Conservation (phyloP, 2,329 filamentous ascomycete species). For the Endoconidiophora laricicola region DNA sequence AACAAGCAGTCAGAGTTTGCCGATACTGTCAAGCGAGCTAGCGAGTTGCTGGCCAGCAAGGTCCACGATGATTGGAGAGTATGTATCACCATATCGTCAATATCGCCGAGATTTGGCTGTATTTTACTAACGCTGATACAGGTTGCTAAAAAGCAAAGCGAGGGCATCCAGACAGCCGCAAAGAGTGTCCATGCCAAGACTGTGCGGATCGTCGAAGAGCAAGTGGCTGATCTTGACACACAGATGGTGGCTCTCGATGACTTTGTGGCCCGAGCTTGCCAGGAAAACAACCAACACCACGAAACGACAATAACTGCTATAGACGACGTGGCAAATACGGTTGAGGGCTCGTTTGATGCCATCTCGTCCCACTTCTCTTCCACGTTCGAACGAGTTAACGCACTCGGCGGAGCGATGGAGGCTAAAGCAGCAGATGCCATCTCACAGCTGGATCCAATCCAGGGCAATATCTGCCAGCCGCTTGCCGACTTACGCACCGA, state of each 20-base stretch:
- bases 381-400: constrained; percentile 49
- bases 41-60: constrained; percentile 62
- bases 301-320: constrained; percentile 51
- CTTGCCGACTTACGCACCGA: constrained; percentile 53
- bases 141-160: constrained; percentile 62
- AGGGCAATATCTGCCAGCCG: constrained; percentile 45
- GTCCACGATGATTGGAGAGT: constrained; percentile 77
- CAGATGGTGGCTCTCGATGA: constrained; percentile 85
- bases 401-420: constrained; percentile 52
- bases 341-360: constrained; percentile 53
- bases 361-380: constrained; percentile 54
- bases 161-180: constrained; percentile 67
- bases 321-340: constrained; percentile 45
- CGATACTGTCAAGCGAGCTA: constrained; percentile 52
- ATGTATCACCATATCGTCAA: constrained; percentile 20
- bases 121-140: constrained; percentile 21
- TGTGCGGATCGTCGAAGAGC: constrained; percentile 72
- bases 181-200: constrained; percentile 83
- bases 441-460: constrained; percentile 44
- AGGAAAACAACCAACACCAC: constrained; percentile 66
- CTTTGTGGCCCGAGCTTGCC: constrained; percentile 67
- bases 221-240: constrained; percentile 71
- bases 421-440: constrained; percentile 40
- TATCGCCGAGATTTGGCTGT: background rate
- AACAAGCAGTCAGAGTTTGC: constrained; percentile 51